Base-by-base conservation (phyloP, 345 rosid genomes). In the Eucalyptus erythrocorys region DNA sequence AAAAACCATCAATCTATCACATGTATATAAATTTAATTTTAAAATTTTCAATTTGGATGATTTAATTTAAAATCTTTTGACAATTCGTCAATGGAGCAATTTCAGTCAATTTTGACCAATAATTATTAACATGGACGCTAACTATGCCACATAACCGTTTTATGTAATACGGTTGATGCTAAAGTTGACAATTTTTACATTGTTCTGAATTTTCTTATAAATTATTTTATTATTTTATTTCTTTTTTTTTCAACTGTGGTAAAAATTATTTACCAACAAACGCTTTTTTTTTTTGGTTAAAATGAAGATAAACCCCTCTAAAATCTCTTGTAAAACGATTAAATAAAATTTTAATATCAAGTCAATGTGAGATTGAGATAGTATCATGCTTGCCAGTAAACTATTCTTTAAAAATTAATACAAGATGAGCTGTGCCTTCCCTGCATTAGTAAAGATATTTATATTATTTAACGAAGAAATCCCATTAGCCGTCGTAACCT, bases 121-220 rank as follows among this genome's bases (percentile, higher is more conserved):
- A 40, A 40, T 71, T 2, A 12, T 3, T 19, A 10, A 10, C 0
- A 0, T 37, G 45, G 2, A 24, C 3, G 1, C 61, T 55, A 55
- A 30, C 3, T 9, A 0, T n/a, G 1, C 13, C 10, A n/a, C 1
- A 3, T 30, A 51, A 0, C 57, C 4, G 0, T 59, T 27, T 12
- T 26, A 59, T 27, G 4, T 59, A 13, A 59, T 12, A 59, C 0
- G 4, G 3, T 11, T 27, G 0, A 0, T 0, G 3, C 2, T 27
- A 27, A 59, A 4, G 2, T 59, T 11, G 15, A 15, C 6, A 15
- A 14, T 50, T 50, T 50, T 14, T 50, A 0, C 7, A 50, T 14
- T 50, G 15, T 15, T 50, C 4, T 15, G 19, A 50, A 50, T 50
- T 59, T 59, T 27, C 0, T 59, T 30, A 6, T 59, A 26, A 26